A percentile compares a stretch with the other conserved stretches of the same genome.
Conservation (phyloP, 129 eudicot genomes). For the Chrysanthemum seticuspe region DNA sequence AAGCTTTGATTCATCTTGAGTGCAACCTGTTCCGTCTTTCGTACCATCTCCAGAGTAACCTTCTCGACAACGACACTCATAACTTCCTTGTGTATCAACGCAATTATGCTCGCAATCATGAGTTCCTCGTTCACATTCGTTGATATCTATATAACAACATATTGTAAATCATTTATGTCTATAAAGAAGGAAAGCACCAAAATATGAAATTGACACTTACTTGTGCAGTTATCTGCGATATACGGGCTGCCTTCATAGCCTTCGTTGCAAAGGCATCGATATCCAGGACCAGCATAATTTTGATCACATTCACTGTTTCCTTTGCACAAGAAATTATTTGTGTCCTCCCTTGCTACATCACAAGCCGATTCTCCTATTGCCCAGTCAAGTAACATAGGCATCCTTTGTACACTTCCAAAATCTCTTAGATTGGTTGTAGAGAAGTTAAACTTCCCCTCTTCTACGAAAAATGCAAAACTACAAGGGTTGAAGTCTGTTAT, state of each 20-base stretch:
- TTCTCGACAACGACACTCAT: constrained; percentile 37
- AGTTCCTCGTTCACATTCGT: constrained; percentile 19
- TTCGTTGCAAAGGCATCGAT: constrained; percentile 33
- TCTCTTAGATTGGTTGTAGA: constrained; percentile 1
- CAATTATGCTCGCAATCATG: constrained; percentile 24
- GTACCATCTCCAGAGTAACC: constrained; percentile 44
- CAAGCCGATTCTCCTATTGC: constrained; percentile 38
- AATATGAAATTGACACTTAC: constrained; percentile 13
- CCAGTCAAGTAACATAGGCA: constrained; percentile 55
- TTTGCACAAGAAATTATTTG: constrained; percentile 22
- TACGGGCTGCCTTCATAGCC: constrained; percentile 58
- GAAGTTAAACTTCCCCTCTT: constrained; percentile 29
- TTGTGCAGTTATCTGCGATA: constrained; percentile 32
- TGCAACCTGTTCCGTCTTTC: constrained; percentile 33
- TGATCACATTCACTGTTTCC: constrained; percentile 29
- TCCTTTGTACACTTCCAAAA: constrained; percentile 10
- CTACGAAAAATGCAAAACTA: constrained; percentile 39
- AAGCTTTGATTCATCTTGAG: constrained; percentile 15
- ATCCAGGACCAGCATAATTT: constrained; percentile 34
- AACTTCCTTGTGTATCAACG: constrained; percentile 26
- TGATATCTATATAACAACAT: constrained; percentile 19
- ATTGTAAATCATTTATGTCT: neutral
- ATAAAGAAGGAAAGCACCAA: neutral
- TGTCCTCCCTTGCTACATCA: constrained; percentile 15
- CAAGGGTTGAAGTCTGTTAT: constrained; percentile 35